A percentile compares a stretch with the other conserved stretches of the same genome.
Evolutionary conservation across 2,329 filamentous ascomycete genomes (phyloP).

Genomic region (Diaporthe sp.): DNA sequence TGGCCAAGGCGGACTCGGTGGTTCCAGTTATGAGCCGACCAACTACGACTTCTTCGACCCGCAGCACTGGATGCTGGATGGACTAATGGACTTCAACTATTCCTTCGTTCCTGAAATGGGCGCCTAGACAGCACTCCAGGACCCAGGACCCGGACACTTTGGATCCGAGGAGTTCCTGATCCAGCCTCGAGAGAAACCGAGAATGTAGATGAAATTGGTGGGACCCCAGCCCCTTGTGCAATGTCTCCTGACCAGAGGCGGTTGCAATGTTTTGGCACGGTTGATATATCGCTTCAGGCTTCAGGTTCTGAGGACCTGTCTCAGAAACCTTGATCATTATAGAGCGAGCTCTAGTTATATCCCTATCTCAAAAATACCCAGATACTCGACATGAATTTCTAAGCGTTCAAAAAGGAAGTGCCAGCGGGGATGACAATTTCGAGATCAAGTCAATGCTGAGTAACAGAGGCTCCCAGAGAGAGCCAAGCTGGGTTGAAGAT

Average conservation of each 20-base stretch:
- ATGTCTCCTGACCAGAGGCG: not conserved
- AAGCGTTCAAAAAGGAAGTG: not conserved
- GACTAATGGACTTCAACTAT: slow-evolving; percentile 84
- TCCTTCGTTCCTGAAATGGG: slow-evolving; percentile 50
- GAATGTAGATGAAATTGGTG: slow-evolving; percentile 11
- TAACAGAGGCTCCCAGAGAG: not conserved
- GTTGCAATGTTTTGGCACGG: not conserved
- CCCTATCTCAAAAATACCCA: not conserved
- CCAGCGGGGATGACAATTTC: not conserved
- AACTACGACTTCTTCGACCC: slow-evolving; percentile 93
- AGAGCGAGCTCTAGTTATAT: not conserved
- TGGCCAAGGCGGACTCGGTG: slow-evolving; percentile 60
- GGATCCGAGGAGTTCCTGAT: not conserved
- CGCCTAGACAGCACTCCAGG: slow-evolving; percentile 51
- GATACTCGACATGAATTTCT: not conserved
- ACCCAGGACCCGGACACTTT: not conserved
- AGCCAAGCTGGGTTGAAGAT: not conserved
- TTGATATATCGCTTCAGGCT: slow-evolving; percentile 8
- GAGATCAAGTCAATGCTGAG: not conserved
- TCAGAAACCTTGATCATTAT: slow-evolving; percentile 5
- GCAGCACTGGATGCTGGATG: slow-evolving; percentile 93
- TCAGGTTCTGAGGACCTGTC: not conserved
- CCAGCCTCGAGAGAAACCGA: not conserved
- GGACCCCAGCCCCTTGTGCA: not conserved
- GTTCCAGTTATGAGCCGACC: slow-evolving; percentile 72